Conservation (phyloP, 306 rosid genomes). For the Lathyrus sativus region DNA sequence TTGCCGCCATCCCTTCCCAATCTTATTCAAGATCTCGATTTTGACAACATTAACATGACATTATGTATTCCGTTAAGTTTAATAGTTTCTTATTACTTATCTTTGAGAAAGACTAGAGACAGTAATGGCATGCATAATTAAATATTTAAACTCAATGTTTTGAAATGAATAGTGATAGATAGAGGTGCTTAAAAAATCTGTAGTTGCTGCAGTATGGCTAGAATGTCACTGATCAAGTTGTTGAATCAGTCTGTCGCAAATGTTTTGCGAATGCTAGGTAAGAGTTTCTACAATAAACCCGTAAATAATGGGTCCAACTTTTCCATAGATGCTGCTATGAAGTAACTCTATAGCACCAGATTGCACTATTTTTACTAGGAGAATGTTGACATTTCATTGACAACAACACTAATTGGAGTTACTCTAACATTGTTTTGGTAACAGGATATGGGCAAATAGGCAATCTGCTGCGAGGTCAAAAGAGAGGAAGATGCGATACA, state of each 20-base stretch:
- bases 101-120: slow-evolving; percentile 7
- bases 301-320: background rate
- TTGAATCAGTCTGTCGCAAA: background rate
- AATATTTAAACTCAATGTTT: slow-evolving; percentile 1
- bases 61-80: background rate
- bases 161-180: slow-evolving; percentile 18
- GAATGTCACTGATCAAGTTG: background rate
- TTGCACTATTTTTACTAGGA: background rate
- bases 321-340: slow-evolving; percentile 5
- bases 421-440: slow-evolving; percentile 9
- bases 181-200: slow-evolving; percentile 11
- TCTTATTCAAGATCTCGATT: background rate
- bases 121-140: background rate
- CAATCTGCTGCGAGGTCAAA: slow-evolving; percentile 98
- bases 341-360: background rate
- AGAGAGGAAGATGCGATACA: slow-evolving; percentile 98
- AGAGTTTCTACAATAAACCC: background rate
- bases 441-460: slow-evolving; percentile 98
- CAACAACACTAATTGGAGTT: slow-evolving; percentile 14
- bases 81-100: background rate
- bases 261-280: slow-evolving; percentile 2
- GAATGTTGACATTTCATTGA: slow-evolving; percentile 13
- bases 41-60: background rate
- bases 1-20: background rate
- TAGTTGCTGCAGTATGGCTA: background rate